Evolutionary conservation across 1,284 basidiomycete genomes (phyloP).

Genomic region (Phlebopus sp.): DNA sequence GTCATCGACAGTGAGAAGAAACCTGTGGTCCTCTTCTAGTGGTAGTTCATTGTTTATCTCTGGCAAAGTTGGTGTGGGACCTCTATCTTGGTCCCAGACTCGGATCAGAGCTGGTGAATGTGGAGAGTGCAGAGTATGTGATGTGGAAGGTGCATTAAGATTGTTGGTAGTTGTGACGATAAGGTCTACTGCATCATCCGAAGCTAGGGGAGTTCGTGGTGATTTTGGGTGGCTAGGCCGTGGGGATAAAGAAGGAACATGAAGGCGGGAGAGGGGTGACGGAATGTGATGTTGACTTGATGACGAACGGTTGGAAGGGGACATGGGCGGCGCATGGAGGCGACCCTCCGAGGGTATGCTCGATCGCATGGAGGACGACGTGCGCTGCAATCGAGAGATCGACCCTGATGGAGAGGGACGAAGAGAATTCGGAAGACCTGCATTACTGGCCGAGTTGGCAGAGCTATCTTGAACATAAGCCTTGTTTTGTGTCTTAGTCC

Average conservation of each 20-base stretch:
- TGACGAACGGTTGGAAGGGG: slow-evolving; percentile 5
- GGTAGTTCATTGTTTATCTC: neutral
- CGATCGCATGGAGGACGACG: slow-evolving; percentile 9
- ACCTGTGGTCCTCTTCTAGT: neutral
- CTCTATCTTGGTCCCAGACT: slow-evolving; percentile 21
- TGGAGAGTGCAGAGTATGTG: slow-evolving; percentile 18
- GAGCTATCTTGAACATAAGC: neutral
- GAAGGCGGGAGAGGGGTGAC: slow-evolving; percentile 9
- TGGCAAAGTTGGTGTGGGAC: neutral
- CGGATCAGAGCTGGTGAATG: slow-evolving; percentile 20
- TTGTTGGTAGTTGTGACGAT: slow-evolving; percentile 19
- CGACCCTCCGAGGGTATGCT: slow-evolving; percentile 3
- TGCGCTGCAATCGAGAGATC: slow-evolving; percentile 1
- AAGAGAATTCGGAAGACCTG: neutral
- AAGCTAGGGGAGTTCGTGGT: slow-evolving; percentile 18
- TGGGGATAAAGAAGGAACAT: slow-evolving; percentile 1
- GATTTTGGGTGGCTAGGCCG: slow-evolving; percentile 6
- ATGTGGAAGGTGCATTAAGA: slow-evolving; percentile 17
- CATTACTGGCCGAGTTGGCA: slow-evolving; percentile 2
- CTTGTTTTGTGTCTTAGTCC: neutral
- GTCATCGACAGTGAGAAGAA: slow-evolving; percentile 4
- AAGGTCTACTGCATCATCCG: slow-evolving; percentile 31
- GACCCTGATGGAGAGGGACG: neutral
- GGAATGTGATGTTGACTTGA: slow-evolving; percentile 14
- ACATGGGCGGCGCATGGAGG: slow-evolving; percentile 8